A percentile compares a stretch with the other conserved stretches of the same genome.
These are phyloP conservation scores for Powellomyces hirtus DNA, from an alignment of 192 early-diverging fungal species.

Conservation along the genomic window DNA sequence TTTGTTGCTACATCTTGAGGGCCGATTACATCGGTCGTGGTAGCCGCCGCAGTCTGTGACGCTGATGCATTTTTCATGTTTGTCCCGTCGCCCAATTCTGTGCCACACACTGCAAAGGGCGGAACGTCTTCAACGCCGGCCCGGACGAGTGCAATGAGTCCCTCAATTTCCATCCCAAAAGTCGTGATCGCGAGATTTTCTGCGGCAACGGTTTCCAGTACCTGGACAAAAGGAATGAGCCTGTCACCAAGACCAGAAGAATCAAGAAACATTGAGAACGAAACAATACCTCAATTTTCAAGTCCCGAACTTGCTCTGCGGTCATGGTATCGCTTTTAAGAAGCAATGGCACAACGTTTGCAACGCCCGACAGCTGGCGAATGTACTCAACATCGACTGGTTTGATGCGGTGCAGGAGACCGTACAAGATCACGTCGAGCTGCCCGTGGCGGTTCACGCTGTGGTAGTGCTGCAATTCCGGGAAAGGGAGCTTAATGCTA, in stretches of 20 bases:
- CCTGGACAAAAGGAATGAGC: conserved; percentile 37
- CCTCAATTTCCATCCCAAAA: not conserved
- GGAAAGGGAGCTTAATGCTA: not conserved
- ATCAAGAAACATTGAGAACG: conserved; percentile 53
- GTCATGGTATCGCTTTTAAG: conserved; percentile 59
- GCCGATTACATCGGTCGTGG: not conserved
- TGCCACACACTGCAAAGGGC: conserved; percentile 9
- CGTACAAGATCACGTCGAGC: conserved; percentile 36
- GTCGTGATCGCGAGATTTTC: not conserved
- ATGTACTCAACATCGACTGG: conserved; percentile 71
- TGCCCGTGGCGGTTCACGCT: conserved; percentile 28
- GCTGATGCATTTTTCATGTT: not conserved
- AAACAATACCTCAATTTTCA: conserved; percentile 46
- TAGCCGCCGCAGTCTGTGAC: not conserved
- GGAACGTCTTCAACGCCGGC: not conserved
- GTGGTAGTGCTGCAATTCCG: conserved; percentile 21
- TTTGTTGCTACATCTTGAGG: no score
- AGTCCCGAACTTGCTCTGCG: conserved; percentile 44
- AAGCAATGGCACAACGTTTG: conserved; percentile 65
- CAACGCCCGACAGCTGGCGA: conserved; percentile 51
- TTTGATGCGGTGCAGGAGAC: conserved; percentile 54
- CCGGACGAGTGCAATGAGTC: not conserved
- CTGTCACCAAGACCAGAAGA: conserved; percentile 43
- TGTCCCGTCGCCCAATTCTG: not conserved
- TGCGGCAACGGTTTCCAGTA: not conserved